A percentile compares a stretch with the other conserved stretches of the same genome.
Conservation (phyloP, 805 yeast species). For the Candida alai region DNA sequence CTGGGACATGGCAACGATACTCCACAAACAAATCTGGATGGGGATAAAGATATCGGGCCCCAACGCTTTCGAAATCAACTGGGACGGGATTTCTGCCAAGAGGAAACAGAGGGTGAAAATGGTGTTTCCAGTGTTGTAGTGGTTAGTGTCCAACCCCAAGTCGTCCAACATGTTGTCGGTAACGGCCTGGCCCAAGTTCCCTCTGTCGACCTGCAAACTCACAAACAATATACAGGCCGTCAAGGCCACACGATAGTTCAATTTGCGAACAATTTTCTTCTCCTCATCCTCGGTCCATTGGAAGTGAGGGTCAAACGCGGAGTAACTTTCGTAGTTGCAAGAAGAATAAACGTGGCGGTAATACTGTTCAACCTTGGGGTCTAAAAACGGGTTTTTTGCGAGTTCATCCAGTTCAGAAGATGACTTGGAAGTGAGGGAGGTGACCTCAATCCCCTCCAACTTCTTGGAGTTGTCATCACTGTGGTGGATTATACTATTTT, state of each 20-base stretch:
- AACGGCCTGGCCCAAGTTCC: conserved; percentile 54
- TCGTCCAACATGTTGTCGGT: conserved; percentile 55
- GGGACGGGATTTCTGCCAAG: conserved; percentile 61
- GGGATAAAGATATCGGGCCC: conserved; percentile 68
- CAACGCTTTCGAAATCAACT: conserved; percentile 55
- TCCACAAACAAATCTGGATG: conserved; percentile 53
- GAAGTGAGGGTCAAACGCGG: conserved; percentile 54
- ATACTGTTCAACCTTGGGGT: conserved; percentile 8
- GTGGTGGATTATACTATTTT: too few relatives aligned
- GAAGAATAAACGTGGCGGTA: conserved; percentile 19
- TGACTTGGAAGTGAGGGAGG: conserved; percentile 2
- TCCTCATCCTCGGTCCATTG: conserved; percentile 56
- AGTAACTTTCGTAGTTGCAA: conserved; percentile 48
- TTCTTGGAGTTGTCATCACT: too few relatives aligned
- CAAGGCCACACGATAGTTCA: conserved; percentile 53
- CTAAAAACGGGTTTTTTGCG: conserved; percentile 3
- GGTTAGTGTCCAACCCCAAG: conserved; percentile 49
- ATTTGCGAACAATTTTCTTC: conserved; percentile 42
- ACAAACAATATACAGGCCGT: conserved; percentile 59
- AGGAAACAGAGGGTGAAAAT: conserved; percentile 51
- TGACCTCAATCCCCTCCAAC: neutral
- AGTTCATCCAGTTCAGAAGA: conserved; percentile 2
- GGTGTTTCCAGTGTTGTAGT: conserved; percentile 58
- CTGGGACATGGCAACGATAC: conserved; percentile 51
- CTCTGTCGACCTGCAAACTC: conserved; percentile 56